Evolutionary conservation across 192 early-diverging fungal genomes (phyloP).

Genomic region (Diversispora epigaea): DNA sequence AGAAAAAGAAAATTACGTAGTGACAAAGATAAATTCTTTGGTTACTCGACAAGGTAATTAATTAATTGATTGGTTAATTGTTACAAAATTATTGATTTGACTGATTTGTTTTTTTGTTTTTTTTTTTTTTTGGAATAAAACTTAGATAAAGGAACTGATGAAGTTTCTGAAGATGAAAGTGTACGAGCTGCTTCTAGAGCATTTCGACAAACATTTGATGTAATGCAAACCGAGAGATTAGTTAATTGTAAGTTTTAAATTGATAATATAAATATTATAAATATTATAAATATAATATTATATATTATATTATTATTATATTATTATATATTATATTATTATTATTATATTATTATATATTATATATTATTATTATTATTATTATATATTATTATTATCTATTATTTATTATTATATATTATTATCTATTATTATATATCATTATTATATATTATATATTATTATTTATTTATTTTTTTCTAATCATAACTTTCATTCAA

Average conservation of each 20-base stretch:
- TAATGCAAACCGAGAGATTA: constrained; percentile 78
- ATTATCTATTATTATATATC: not conserved
- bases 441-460: not conserved
- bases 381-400: too few species aligned
- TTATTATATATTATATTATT: too few species aligned
- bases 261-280: not conserved
- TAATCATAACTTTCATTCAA: not conserved
- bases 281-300: too few species aligned
- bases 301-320: too few species aligned
- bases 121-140: not conserved
- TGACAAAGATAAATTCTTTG: constrained; percentile 87
- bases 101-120: constrained; percentile 5
- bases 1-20: constrained; percentile 84
- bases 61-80: too few species aligned
- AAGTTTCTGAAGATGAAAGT: constrained; percentile 81
- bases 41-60: constrained; percentile 78
- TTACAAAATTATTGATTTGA: not conserved
- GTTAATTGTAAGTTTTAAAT: constrained; percentile 73
- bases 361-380: too few species aligned
- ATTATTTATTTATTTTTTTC: not conserved
- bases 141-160: constrained; percentile 71
- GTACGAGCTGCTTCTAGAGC: constrained; percentile 83
- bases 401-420: not conserved
- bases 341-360: too few species aligned
- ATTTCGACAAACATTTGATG: constrained; percentile 85